phyloP scores from a whole-genome alignment of 441 rosid genomes.

The Breynia disticha region DNA sequence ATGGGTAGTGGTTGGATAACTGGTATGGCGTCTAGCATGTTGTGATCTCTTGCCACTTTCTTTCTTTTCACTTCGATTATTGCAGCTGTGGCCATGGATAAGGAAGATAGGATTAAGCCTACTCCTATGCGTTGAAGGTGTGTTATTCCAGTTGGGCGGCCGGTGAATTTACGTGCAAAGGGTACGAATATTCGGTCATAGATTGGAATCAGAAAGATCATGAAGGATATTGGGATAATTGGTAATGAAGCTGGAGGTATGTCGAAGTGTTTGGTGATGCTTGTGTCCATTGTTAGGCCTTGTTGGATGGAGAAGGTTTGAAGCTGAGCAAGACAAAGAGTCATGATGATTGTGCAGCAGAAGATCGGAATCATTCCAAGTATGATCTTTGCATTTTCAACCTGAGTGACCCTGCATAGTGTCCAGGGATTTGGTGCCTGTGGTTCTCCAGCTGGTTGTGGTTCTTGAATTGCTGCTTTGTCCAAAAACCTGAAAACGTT shows the following conservation, averaged over 20 bases:
- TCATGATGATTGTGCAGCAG: conserved; percentile 50
- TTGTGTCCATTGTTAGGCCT: conserved; percentile 45
- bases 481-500: conserved; percentile 44
- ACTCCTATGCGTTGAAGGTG: conserved; percentile 53
- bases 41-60: conserved; percentile 34
- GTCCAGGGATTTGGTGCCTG: conserved; percentile 40
- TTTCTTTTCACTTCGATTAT: conserved; percentile 42
- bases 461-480: conserved; percentile 42
- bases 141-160: conserved; percentile 37
- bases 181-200: conserved; percentile 43
- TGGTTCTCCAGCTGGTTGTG: conserved; percentile 1
- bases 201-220: conserved; percentile 34
- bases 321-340: conserved; percentile 59
- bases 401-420: conserved; percentile 51
- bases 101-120: conserved; percentile 36
- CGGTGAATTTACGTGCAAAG: conserved; percentile 32
- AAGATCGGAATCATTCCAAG: conserved; percentile 45
- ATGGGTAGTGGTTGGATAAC: conserved; percentile 38
- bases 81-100: conserved; percentile 47
- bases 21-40: conserved; percentile 41
- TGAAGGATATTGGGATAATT: conserved; percentile 38
- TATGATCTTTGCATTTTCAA: conserved; percentile 43
- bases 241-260: conserved; percentile 55
- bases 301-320: conserved; percentile 60
- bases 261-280: conserved; percentile 23